A percentile compares a stretch with the other conserved stretches of the same genome.
phyloP scores from a whole-genome alignment of 179 eudicot genomes.

The Beta corolliflora region DNA sequence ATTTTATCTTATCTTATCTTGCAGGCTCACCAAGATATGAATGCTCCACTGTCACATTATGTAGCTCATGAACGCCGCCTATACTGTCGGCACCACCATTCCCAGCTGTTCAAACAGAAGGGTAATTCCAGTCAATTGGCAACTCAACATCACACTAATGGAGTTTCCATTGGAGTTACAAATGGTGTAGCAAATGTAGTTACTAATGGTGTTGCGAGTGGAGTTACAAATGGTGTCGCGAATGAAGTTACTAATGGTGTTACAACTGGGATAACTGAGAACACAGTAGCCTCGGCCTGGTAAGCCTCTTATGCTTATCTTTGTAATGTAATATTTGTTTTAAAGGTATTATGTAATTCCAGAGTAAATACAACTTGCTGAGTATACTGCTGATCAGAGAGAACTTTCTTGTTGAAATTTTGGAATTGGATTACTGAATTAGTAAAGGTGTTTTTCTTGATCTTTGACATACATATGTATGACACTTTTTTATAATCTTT shows the following conservation, averaged over 20 bases:
- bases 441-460: too few relatives aligned
- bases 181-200: slow-evolving; percentile 12
- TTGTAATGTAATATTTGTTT: not conserved
- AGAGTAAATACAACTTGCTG: too few relatives aligned
- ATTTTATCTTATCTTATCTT: slow-evolving; percentile 7
- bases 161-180: slow-evolving; percentile 21
- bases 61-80: slow-evolving; percentile 70
- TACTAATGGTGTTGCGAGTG: slow-evolving; percentile 1
- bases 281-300: slow-evolving; percentile 18
- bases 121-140: slow-evolving; percentile 76
- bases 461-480: too few relatives aligned
- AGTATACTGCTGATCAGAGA: too few relatives aligned
- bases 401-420: too few relatives aligned
- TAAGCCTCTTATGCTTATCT: not conserved
- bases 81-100: slow-evolving; percentile 79
- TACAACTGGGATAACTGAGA: too few relatives aligned
- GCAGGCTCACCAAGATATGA: slow-evolving; percentile 92
- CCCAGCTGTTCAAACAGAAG: slow-evolving; percentile 71
- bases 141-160: slow-evolving; percentile 25
- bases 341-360: slow-evolving; percentile 9
- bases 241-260: slow-evolving; percentile 4
- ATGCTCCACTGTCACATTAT: slow-evolving; percentile 84
- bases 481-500: too few relatives aligned
- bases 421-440: too few relatives aligned
- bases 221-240: slow-evolving; percentile 1